Conservation (phyloP, 306 rosid genomes). For the Trichosanthes truncata region DNA sequence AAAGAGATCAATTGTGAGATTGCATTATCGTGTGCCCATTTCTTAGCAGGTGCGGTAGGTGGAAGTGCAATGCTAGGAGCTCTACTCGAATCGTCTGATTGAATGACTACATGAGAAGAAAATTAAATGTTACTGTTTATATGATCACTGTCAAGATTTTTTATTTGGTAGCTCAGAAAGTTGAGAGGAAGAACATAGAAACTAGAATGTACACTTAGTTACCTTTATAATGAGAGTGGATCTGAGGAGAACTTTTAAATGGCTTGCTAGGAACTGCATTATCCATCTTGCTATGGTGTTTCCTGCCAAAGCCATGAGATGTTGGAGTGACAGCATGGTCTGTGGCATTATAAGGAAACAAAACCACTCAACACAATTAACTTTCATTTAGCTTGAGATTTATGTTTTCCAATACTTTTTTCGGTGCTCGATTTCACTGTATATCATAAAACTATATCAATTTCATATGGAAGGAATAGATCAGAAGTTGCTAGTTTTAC, state of each 20-base stretch:
- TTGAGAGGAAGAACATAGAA: conserved; percentile 3
- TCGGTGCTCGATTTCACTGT: not conserved
- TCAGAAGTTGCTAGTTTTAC: not conserved
- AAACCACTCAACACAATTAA: not conserved
- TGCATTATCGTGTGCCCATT: conserved; percentile 30
- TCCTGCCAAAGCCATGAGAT: conserved; percentile 23
- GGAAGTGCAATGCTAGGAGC: conserved; percentile 42
- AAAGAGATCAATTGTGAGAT: conserved; percentile 33
- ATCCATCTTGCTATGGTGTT: conserved; percentile 9
- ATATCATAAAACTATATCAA: not conserved
- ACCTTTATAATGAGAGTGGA: conserved; percentile 19
- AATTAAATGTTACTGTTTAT: not conserved
- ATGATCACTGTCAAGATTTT: not conserved
- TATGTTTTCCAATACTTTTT: not conserved
- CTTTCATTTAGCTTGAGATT: not conserved
- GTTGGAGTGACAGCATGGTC: conserved; percentile 19
- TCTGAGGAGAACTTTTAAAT: not conserved
- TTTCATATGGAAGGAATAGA: not conserved
- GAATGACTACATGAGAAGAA: conserved; percentile 27
- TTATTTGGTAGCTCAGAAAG: not conserved
- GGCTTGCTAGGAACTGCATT: conserved; percentile 11
- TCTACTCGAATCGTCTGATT: conserved; percentile 19
- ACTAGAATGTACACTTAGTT: not conserved
- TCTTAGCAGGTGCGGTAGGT: conserved; percentile 41
- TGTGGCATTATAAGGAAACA: conserved; percentile 9